phyloP scores from a whole-genome alignment of 352 stramenopile species.

The Phytophthora tentaculata region DNA sequence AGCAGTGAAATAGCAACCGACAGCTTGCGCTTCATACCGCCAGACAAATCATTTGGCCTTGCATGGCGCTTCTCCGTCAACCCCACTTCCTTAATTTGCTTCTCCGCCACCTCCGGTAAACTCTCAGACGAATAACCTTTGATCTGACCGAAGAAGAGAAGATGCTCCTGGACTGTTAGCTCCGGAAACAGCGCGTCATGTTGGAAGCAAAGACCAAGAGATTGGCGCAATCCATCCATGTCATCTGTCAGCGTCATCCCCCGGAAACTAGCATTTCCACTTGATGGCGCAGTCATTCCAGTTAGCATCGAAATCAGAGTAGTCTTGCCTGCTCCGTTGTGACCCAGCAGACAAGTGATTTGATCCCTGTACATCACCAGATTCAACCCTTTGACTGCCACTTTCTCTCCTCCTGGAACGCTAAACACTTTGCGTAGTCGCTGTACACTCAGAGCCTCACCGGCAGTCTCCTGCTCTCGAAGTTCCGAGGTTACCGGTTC shows the following conservation, averaged over 20 bases:
- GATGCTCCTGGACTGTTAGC: conserved; percentile 71
- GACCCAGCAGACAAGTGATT: conserved; percentile 76
- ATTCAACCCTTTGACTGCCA: conserved; percentile 86
- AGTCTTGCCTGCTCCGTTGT: conserved; percentile 84
- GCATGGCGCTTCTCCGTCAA: neutral
- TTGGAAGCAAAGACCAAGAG: conserved; percentile 81
- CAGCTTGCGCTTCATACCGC: neutral
- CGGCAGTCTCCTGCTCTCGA: conserved; percentile 52
- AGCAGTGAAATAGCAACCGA: neutral
- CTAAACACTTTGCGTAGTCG: conserved; percentile 79
- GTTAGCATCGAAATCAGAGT: conserved; percentile 84
- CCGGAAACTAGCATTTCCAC: conserved; percentile 61
- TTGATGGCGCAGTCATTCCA: conserved; percentile 53
- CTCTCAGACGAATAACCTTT: conserved; percentile 52
- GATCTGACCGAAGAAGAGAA: conserved; percentile 68
- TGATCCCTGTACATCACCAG: conserved; percentile 82
- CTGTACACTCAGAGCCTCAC: conserved; percentile 61
- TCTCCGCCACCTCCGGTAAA: conserved; percentile 34
- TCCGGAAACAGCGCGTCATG: conserved; percentile 79
- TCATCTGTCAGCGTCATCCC: conserved; percentile 77
- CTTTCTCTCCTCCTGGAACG: conserved; percentile 77
- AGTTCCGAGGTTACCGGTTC: conserved; percentile 51
- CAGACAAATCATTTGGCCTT: neutral
- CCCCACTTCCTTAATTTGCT: conserved; percentile 7
- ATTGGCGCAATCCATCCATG: conserved; percentile 69